Percentiles rank a stretch among this genome's conserved stretches.
phyloP scores from a whole-genome alignment of 179 eudicot species.

The Spinacia oleracea region DNA sequence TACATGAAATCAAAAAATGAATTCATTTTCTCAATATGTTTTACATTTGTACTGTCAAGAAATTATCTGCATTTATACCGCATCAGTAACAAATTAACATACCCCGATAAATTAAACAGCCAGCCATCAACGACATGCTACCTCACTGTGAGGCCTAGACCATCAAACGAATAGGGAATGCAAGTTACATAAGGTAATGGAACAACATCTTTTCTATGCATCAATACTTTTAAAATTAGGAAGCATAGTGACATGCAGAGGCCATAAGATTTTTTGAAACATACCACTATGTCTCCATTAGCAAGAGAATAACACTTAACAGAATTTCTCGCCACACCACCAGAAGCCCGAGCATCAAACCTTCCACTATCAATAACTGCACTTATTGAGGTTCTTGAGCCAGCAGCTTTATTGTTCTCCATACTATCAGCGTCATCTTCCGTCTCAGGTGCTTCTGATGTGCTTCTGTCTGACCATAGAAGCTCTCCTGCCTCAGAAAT shows the following conservation, averaged over 20 bases:
- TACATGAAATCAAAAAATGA: background rate
- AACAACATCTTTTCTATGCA: background rate
- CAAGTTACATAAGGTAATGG: background rate
- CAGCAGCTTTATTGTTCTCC: conserved; percentile 36
- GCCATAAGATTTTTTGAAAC: conserved; percentile 40
- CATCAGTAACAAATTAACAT: background rate
- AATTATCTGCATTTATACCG: background rate
- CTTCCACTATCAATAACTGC: conserved; percentile 72
- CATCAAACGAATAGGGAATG: background rate
- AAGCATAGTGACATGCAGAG: background rate
- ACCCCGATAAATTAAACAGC: background rate
- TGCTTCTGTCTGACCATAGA: conserved; percentile 73
- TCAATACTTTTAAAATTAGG: background rate
- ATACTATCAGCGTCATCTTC: conserved; percentile 27
- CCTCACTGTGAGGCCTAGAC: background rate
- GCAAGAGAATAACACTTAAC: conserved; percentile 74
- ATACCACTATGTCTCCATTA: conserved; percentile 99
- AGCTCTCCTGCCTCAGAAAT: conserved; percentile 77
- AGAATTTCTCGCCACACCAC: conserved; percentile 88
- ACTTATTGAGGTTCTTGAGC: conserved; percentile 41
- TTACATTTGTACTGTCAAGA: background rate
- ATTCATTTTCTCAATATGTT: background rate
- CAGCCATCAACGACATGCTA: background rate
- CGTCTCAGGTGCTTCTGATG: conserved; percentile 37
- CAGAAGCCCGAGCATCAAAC: conserved; percentile 79